Conservation (phyloP, 352 stramenopile genomes). For the Globisporangium iwayamae region DNA sequence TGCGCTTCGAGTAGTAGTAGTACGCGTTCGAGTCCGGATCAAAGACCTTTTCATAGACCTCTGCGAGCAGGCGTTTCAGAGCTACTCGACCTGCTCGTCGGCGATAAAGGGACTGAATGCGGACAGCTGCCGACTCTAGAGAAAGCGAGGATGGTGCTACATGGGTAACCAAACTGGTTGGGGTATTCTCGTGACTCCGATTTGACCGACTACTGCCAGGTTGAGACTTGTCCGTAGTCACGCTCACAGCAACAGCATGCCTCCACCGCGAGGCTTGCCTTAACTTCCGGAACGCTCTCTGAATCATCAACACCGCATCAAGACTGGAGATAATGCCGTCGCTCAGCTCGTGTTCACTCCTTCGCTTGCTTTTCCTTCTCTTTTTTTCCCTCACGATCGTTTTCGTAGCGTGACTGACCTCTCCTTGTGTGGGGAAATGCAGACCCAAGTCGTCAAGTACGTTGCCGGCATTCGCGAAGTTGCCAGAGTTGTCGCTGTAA, state of each 20-base stretch:
- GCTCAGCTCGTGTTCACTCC: neutral
- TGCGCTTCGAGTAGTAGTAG: constrained; percentile 32
- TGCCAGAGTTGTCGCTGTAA: no score
- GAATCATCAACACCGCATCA: neutral
- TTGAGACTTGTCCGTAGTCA: neutral
- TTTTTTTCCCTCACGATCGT: neutral
- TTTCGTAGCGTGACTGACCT: neutral
- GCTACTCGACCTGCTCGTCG: constrained; percentile 1
- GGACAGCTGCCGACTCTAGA: neutral
- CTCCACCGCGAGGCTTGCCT: neutral
- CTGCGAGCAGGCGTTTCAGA: neutral
- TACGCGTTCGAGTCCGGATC: constrained; percentile 25
- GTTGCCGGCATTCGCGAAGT: neutral
- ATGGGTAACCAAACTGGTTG: neutral
- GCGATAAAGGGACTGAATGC: constrained; percentile 4
- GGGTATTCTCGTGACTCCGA: neutral
- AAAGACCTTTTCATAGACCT: constrained; percentile 30
- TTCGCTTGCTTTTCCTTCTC: neutral
- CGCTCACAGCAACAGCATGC: neutral
- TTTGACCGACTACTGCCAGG: neutral
- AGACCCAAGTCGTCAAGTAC: neutral
- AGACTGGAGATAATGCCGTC: neutral
- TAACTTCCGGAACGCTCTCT: neutral
- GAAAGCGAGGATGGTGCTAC: neutral
- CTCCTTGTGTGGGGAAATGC: neutral